Evolutionary conservation across 2,329 filamentous ascomycete genomes (phyloP), one percentile per base, ranked within the genome.

Genomic region (Aaosphaeria arxii): DNA sequence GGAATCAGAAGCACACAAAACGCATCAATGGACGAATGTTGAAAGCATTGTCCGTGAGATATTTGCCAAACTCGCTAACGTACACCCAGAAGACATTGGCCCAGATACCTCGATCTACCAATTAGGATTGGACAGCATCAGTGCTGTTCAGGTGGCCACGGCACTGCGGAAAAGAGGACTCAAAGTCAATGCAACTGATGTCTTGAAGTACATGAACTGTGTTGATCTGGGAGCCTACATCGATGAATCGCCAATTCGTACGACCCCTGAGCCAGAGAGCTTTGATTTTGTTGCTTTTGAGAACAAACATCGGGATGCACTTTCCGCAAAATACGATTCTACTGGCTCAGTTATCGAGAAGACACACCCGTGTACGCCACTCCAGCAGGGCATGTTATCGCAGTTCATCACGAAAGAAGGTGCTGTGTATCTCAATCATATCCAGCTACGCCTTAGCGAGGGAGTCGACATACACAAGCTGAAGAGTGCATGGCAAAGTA

Each of bases 81-180:
- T 79, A 4, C 64, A 79, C 0, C 47, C 64, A 2, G 59, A 74
- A 0, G 72, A 71, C 0, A 85, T 96, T 42, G 59, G 64, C 4
- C 77, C 76, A 9, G 64, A 79, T 7, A 89, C 84, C 0, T 90
- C 88, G 0, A 89, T 97, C 43, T 95, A 92, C 59, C 84, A 87
- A 49, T 80, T 96, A n/a, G 92, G 92, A 0, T 74, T 96, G 4
- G 91, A 96, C 69, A 96, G 91, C 64, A 94, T 97, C 60, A 91
- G 87, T 51, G 88, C 90, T 0, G 78, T 83, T 11, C 91, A 96
- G 61, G 76, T 96, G 7, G 88, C 90, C 1, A 78, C 82, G 1
- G 72, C 78, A 29, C 74, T 96, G 11, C 82, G 86, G 13, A 79
- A 77, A 36, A 60, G 77, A 13, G 84, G 84, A 0, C 73, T 84